Conservation (phyloP, 2,329 filamentous ascomycete genomes). For the Massarina eburnea region DNA sequence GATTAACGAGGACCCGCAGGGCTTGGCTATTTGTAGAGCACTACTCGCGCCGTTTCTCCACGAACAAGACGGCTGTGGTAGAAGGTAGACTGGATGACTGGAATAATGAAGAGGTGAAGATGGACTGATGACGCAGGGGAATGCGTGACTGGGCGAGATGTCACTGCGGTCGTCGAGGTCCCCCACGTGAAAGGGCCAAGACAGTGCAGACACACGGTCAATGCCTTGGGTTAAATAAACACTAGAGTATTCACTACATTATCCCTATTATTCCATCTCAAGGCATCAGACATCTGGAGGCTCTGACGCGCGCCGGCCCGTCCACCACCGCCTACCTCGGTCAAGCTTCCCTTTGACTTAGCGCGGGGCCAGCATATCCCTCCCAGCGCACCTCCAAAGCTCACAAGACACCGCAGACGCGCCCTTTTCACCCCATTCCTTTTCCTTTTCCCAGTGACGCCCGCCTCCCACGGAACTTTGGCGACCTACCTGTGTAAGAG, state of each 20-base stretch:
- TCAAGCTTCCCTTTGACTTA: constrained; percentile 24
- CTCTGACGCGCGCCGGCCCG: not conserved
- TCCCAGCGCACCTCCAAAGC: too few relatives aligned
- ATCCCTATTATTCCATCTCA: not conserved
- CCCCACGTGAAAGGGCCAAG: constrained; percentile 33
- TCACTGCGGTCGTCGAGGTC: not conserved
- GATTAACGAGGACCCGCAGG: constrained; percentile 3
- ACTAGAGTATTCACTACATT: not conserved
- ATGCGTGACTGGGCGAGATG: constrained; percentile 18
- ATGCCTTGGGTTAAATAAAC: too few relatives aligned
- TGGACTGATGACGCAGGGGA: too few relatives aligned
- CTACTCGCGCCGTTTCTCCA: too few relatives aligned
- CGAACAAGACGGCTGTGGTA: too few relatives aligned
- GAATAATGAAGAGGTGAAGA: too few relatives aligned
- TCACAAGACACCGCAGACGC: constrained; percentile 3
- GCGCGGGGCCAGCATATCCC: constrained; percentile 29
- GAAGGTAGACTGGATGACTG: too few relatives aligned
- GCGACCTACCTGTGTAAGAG: constrained; percentile 31
- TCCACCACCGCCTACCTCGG: constrained; percentile 24
- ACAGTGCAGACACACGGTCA: too few relatives aligned
- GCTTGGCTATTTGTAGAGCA: too few relatives aligned
- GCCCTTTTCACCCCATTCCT: not conserved
- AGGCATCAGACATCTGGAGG: not conserved
- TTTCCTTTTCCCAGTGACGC: too few relatives aligned
- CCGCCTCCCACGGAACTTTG: constrained; percentile 28